Conservation (phyloP, 2,329 filamentous ascomycete species). For the Phyllosticta citrichinensis region DNA sequence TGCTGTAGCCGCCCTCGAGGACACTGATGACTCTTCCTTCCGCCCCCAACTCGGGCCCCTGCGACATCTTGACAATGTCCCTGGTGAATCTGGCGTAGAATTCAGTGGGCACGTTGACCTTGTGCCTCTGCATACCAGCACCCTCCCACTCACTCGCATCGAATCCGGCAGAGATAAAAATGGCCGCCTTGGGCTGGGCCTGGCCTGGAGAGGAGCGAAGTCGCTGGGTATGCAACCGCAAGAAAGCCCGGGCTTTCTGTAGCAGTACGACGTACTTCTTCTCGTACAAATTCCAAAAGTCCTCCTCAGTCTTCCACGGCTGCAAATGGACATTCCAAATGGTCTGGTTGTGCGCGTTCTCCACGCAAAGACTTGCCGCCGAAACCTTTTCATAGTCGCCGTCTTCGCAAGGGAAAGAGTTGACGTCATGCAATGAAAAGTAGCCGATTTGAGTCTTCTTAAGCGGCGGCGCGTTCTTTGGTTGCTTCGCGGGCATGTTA, state of each 20-base stretch:
- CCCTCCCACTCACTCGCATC: slow-evolving; percentile 95
- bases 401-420: slow-evolving; percentile 91
- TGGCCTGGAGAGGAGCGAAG: slow-evolving; percentile 48
- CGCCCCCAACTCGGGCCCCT: slow-evolving; percentile 66
- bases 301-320: slow-evolving; percentile 67
- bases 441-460: slow-evolving; percentile 88
- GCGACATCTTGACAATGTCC: slow-evolving; percentile 72
- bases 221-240: slow-evolving; percentile 61
- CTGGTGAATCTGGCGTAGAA: slow-evolving; percentile 89
- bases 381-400: slow-evolving; percentile 91
- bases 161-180: slow-evolving; percentile 93
- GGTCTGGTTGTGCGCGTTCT: slow-evolving; percentile 86
- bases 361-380: slow-evolving; percentile 87
- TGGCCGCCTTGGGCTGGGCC: slow-evolving; percentile 65
- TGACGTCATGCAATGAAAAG: slow-evolving; percentile 95
- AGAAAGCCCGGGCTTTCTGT: slow-evolving; percentile 68
- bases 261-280: slow-evolving; percentile 66
- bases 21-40: slow-evolving; percentile 87
- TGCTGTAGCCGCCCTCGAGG: slow-evolving; percentile 90
- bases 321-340: slow-evolving; percentile 96
- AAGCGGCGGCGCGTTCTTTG: slow-evolving; percentile 63
- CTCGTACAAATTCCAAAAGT: slow-evolving; percentile 87
- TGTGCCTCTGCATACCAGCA: slow-evolving; percentile 86
- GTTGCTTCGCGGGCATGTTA: slow-evolving; percentile 43
- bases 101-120: slow-evolving; percentile 89